Base-by-base conservation (phyloP, 345 rosid genomes). In the Limnanthes douglasii region DNA sequence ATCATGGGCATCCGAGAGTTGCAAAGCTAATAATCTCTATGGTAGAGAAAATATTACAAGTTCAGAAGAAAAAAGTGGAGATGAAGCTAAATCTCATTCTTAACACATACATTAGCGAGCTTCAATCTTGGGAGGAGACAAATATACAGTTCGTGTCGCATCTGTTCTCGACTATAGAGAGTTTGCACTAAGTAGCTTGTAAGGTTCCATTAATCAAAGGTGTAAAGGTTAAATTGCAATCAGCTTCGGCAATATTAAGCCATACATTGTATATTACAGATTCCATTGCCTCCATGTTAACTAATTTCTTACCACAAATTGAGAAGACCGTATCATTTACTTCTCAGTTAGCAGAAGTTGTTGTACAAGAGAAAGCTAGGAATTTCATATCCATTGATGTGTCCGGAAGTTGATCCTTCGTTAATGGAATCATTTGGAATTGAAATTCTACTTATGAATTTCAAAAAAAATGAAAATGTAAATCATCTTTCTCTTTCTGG, bases 111-210 rank as follows among this genome's bases (percentile, higher is more conserved):
- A 55, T 72, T 11, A 72, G 70, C 34, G 44, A 46, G 11, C 60
- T 81, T 39, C 78, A 81, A 67, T 52, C 53, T 16, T 86, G 92
- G 96, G 77, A 68, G 49, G 72, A 60, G 8, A 58, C 81, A 62
- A 92, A 78, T 45, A 66, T 53, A 37, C 65, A 68, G 45, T 69
- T 81, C 38, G 8, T 19, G 4, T 50, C 64, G 25, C 62, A 78
- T 17, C 39, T 78, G 37, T 70, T 67, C 12, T 56, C 45, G 61
- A 75, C 71, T 12, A 57, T 40, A 30, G 75, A 86, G 31, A 45
- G 69, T 48, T 14, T 78, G 46, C 67, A 75, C 33, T 68, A 68
- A 45, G 65, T 52, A 28, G 64, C 73, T 18, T 56, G 84, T 41
- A 78, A 62, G 70, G 57, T 81, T 24, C 85, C 94, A 1, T 59